Percentiles rank a stretch among this genome's conserved stretches.
Evolutionary conservation across 345 rosid species (phyloP).

Genomic region (Heritiera fomes): DNA sequence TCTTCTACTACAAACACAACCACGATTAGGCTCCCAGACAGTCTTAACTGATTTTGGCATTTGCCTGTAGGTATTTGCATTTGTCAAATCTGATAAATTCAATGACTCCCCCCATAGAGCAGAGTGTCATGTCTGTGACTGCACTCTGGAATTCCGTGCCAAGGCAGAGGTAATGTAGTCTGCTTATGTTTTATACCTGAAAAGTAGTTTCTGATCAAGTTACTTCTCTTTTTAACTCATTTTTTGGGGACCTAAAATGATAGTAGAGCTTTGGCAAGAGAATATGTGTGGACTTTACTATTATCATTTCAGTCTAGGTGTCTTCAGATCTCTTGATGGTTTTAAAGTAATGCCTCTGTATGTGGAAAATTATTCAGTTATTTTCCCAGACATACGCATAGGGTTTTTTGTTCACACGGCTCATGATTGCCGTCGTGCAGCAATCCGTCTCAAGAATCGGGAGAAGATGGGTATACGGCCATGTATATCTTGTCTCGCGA

Average conservation of each 20-base stretch:
- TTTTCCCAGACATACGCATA: no score
- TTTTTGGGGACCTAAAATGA: background rate
- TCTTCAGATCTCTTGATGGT: background rate
- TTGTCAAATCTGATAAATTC: conserved; percentile 68
- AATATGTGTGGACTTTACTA: background rate
- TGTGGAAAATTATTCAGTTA: background rate
- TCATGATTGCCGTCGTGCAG: conserved; percentile 40
- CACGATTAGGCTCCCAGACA: background rate
- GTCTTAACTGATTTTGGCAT: conserved; percentile 14
- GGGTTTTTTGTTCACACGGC: background rate
- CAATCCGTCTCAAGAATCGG: conserved; percentile 56
- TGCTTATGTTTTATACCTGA: background rate
- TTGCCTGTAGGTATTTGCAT: conserved; percentile 76
- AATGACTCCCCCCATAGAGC: conserved; percentile 68
- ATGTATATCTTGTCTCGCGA: conserved; percentile 77
- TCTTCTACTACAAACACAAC: background rate
- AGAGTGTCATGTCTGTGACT: conserved; percentile 89
- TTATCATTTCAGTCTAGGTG: background rate
- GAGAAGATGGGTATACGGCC: conserved; percentile 86
- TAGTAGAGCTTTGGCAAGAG: background rate
- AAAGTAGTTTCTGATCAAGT: background rate
- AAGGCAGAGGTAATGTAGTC: conserved; percentile 63
- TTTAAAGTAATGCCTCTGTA: background rate
- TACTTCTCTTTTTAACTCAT: background rate
- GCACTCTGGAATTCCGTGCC: conserved; percentile 80